Base-by-base conservation (phyloP, 306 rosid genomes). In the Biancaea sappan region DNA sequence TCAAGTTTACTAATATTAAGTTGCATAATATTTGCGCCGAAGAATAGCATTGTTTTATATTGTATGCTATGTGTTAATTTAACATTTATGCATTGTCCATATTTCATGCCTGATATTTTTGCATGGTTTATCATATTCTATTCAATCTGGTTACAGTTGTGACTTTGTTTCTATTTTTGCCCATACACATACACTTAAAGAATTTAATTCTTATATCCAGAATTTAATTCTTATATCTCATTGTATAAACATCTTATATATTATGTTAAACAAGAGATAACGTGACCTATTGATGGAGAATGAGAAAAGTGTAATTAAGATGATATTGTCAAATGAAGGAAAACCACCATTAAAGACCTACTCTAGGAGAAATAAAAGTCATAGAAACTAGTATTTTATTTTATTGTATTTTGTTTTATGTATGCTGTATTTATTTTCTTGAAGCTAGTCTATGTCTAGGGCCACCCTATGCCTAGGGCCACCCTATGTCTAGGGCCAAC, bases 241-340 rank as follows among this genome's bases (percentile, higher is more conserved):
- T 12, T 74, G 34, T 54, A 54, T 58, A 21, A 58, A 53, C 66
- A 71, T 66, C 12, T 43, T 74, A 25, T 28, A 32, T 38, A 14
- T 25, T 25, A 46, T 22, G 64, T 44, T 77, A 67, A n/a, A 24
- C 41, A 54, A 77, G 61, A 54, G 69, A 57, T 52, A 63, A 51
- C 31, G 29, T 37, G 59, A 67, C 12, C 19, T 34, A 24, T 18
- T n/a, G n/a, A n/a, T n/a, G n/a, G n/a, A n/a, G n/a, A n/a, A n/a
- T n/a, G n/a, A n/a, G n/a, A n/a, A n/a, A n/a, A n/a, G n/a, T n/a
- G n/a, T n/a, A n/a, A n/a, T n/a, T n/a, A n/a, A n/a, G n/a, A n/a
- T n/a, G n/a, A n/a, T n/a, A n/a, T n/a, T n/a, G n/a, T n/a, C n/a
- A n/a, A n/a, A n/a, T n/a, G n/a, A n/a, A n/a, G n/a, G n/a, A n/a